Percentiles rank a stretch among this genome's conserved stretches.
Evolutionary conservation across 495 filamentous ascomycete genomes (phyloP).

Genomic region (Aspergillus wentii): DNA sequence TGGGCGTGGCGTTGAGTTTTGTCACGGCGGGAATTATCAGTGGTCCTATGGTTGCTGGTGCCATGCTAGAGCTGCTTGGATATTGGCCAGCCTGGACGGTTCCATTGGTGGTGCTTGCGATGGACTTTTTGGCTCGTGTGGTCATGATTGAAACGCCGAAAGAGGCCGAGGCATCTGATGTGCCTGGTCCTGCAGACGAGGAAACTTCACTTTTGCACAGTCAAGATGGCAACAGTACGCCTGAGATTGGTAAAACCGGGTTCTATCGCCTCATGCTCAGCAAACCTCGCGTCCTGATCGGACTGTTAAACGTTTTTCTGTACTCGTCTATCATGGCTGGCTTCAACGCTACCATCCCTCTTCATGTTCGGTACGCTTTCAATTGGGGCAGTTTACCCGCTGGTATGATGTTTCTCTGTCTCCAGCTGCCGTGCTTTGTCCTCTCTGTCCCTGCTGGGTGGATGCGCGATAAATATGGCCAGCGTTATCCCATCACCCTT

Average conservation of each 20-base stretch:
- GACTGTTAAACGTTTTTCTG: constrained; percentile 2
- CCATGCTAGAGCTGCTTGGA: constrained; percentile 13
- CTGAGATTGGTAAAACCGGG: not conserved
- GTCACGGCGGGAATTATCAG: constrained; percentile 14
- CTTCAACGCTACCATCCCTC: constrained; percentile 18
- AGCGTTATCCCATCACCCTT: constrained; percentile 9
- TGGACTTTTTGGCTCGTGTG: constrained; percentile 17
- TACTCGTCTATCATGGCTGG: constrained; percentile 6
- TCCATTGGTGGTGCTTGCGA: constrained; percentile 11
- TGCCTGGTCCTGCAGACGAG: not conserved
- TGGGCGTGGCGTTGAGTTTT: constrained; percentile 14
- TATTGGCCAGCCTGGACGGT: constrained; percentile 24
- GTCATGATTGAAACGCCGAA: constrained; percentile 16
- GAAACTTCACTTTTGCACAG: not conserved
- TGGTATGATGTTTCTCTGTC: constrained; percentile 16
- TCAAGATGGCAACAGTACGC: not conserved
- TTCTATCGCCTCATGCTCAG: constrained; percentile 13
- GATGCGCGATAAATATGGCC: constrained; percentile 17
- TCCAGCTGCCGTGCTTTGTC: constrained; percentile 13
- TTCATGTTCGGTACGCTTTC: constrained; percentile 16
- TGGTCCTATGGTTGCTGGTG: constrained; percentile 21
- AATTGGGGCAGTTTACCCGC: constrained; percentile 13
- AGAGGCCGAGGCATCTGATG: not conserved
- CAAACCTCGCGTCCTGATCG: constrained; percentile 9
- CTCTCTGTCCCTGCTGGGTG: constrained; percentile 10